phyloP scores from a whole-genome alignment of 306 rosid genomes.

The Cucurbita argyrosperma region DNA sequence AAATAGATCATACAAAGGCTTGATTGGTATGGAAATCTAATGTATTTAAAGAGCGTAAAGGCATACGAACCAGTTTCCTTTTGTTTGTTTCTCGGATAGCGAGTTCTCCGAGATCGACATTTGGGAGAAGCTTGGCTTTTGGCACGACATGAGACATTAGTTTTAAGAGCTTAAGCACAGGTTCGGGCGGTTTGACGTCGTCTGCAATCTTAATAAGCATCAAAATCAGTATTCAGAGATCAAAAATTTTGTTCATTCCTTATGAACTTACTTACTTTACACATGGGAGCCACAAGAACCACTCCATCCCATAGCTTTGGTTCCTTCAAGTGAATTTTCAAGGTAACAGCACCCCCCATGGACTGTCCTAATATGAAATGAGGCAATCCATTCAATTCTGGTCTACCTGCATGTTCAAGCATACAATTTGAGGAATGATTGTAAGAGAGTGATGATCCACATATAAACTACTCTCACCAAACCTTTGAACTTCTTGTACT shows the following conservation, averaged over 20 bases:
- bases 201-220: conserved; percentile 62
- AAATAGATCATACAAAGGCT: neutral
- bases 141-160: conserved; percentile 52
- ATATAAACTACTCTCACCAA: neutral
- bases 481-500: conserved; percentile 56
- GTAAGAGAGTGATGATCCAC: neutral
- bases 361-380: conserved; percentile 71
- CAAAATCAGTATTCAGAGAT: neutral
- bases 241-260: neutral
- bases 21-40: neutral
- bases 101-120: conserved; percentile 43
- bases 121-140: conserved; percentile 65
- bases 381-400: conserved; percentile 61
- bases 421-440: neutral
- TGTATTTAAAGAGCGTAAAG: neutral
- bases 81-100: conserved; percentile 59
- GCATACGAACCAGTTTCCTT: conserved; percentile 60
- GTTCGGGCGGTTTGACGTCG: conserved; percentile 49
- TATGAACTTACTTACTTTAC: conserved; percentile 55
- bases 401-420: conserved; percentile 28
- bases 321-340: conserved; percentile 70
- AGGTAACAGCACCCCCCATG: conserved; percentile 91
- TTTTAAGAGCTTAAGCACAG: conserved; percentile 36
- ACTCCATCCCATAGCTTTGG: conserved; percentile 69
- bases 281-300: conserved; percentile 91